Evolutionary conservation across 345 rosid genomes (phyloP).

Genomic region (Excoecaria agallocha): DNA sequence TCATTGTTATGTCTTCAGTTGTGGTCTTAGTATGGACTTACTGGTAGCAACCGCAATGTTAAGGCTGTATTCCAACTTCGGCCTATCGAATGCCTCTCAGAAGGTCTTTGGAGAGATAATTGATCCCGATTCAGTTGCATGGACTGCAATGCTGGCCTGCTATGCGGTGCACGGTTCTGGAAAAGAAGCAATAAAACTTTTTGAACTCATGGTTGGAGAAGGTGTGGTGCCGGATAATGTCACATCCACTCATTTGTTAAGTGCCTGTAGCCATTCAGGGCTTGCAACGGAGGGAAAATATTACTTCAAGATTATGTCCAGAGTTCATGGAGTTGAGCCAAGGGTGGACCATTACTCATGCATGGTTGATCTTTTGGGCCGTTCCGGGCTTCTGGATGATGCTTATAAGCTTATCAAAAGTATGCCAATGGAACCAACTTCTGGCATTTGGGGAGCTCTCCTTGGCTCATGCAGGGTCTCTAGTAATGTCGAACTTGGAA

Average conservation of each 20-base stretch:
- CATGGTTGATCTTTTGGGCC: constrained; percentile 75
- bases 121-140: constrained; percentile 56
- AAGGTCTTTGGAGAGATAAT: constrained; percentile 45
- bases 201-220: constrained; percentile 49
- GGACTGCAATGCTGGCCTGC: constrained; percentile 78
- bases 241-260: constrained; percentile 70
- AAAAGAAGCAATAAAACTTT: constrained; percentile 49
- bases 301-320: constrained; percentile 52
- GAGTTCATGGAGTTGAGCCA: constrained; percentile 40
- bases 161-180: constrained; percentile 69
- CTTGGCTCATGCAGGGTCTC: constrained; percentile 69
- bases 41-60: constrained; percentile 44
- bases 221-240: constrained; percentile 64
- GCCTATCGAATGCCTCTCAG: constrained; percentile 43
- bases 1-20: constrained; percentile 40
- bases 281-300: constrained; percentile 52
- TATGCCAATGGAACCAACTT: constrained; percentile 69
- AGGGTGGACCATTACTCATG: constrained; percentile 70
- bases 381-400: constrained; percentile 54
- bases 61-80: constrained; percentile 56
- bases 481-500: constrained; percentile 44
- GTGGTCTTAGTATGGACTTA: constrained; percentile 36
- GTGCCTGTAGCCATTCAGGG: constrained; percentile 75
- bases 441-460: constrained; percentile 78
- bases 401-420: constrained; percentile 48